Evolutionary conservation across 2,329 filamentous ascomycete genomes (phyloP), one percentile per base, ranked within the genome.

Genomic region (Ophiostoma sp.): DNA sequence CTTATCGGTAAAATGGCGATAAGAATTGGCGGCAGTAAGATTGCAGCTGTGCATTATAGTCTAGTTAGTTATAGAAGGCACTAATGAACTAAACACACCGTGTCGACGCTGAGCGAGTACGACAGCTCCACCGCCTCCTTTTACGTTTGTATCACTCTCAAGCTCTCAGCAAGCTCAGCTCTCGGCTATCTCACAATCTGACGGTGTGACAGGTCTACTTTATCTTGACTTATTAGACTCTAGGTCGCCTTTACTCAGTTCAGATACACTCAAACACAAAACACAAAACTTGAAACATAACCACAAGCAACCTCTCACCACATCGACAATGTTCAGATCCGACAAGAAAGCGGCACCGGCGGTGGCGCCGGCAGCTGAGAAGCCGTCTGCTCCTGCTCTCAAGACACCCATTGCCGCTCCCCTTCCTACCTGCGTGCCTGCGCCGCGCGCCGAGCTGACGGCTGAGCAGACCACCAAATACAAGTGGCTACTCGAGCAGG

Each of bases 381-480:
- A 65, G n/a, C 39, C 70, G 35, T 60, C 48, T 5, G 62, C 39
- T 1, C 41, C 41, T 1, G 72, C 73, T 4, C 74, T 76, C 67
- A 76, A 75, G 72, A 60, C 71, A 62, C 90, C 89, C 44, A 83
- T 92, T 73, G 78, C 80, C n/a, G 77, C 79, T 10, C 89, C 90
- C 1, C 79, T 84, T 1, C 80, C 89, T 1, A 80, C 81, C 48
- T 85, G 85, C 77, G 86, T 85, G 71, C 87, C 90, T 2, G 77
- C 81, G 15, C 77, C 86, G 6, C 83, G 84, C 11, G 79, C 86
- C 6, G 79, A 84, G 71, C 86, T 97, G 75, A 93, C 89, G 13
- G 77, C 86, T 11, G 93, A 96, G 48, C 92, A 98, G 80, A 81
- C 91, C 77, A 78, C 84, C 74, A 97, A 97, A 81, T 98, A 97